phyloP scores from a whole-genome alignment of 2,329 filamentous ascomycete species.

The Phaeosphaeria sp. region DNA sequence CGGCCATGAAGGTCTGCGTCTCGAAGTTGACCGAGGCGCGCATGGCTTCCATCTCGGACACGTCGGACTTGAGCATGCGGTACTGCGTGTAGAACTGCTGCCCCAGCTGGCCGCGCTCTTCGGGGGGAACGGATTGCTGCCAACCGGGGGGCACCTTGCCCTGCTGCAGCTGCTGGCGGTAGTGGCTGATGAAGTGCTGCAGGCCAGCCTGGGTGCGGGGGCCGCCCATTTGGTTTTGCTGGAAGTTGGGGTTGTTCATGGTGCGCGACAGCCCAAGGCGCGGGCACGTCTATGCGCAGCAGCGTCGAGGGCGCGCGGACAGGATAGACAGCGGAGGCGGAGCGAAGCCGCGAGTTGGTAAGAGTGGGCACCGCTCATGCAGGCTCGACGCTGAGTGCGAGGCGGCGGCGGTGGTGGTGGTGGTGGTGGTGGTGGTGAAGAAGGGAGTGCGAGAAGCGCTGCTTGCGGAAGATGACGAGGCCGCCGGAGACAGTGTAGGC shows the following conservation, averaged over 20 bases:
- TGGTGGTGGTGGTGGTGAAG: not conserved
- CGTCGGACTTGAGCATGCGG: slow-evolving; percentile 41
- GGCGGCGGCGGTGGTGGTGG: not conserved
- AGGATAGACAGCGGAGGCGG: slow-evolving; percentile 17
- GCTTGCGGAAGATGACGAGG: not conserved
- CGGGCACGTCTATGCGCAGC: slow-evolving; percentile 18
- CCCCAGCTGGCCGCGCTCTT: slow-evolving; percentile 41
- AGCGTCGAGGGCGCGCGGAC: slow-evolving; percentile 4
- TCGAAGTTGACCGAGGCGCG: slow-evolving; percentile 38
- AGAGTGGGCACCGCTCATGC: slow-evolving; percentile 25
- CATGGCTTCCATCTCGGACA: slow-evolving; percentile 35
- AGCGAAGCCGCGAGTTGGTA: slow-evolving; percentile 23
- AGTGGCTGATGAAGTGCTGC: slow-evolving; percentile 37
- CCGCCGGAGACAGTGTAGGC: not conserved
- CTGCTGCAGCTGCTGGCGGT: slow-evolving; percentile 33
- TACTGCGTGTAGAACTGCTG: slow-evolving; percentile 43
- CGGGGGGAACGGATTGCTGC: slow-evolving; percentile 39
- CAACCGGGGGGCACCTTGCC: slow-evolving; percentile 38
- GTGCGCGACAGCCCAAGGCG: slow-evolving; percentile 16
- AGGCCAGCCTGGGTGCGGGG: slow-evolving; percentile 25
- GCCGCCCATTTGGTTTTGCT: slow-evolving; percentile 30
- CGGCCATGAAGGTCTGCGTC: slow-evolving; percentile 31
- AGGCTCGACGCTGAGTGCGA: slow-evolving; percentile 7
- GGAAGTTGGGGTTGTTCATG: slow-evolving; percentile 46
- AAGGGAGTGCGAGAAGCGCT: not conserved